A percentile compares a stretch with the other conserved stretches of the same genome.
phyloP scores from a whole-genome alignment of 1,284 basidiomycete genomes.

The Wolfiporia cocos region DNA sequence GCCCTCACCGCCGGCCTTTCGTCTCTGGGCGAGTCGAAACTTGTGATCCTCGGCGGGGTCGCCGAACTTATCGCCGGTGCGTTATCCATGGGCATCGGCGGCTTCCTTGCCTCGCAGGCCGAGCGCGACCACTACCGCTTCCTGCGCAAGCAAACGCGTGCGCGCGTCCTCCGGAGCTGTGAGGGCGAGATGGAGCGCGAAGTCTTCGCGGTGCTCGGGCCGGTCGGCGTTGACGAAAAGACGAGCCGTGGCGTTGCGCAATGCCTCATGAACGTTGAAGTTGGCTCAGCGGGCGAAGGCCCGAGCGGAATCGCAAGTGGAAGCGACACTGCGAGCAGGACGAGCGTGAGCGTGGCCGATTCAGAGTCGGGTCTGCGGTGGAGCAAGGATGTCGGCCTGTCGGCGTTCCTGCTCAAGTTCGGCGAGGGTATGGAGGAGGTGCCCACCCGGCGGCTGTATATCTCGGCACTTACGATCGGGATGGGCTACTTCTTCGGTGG shows the following conservation, averaged over 20 bases:
- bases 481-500: slow-evolving; percentile 84
- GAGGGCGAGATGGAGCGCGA: slow-evolving; percentile 95
- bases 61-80: slow-evolving; percentile 95
- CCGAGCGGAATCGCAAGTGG: slow-evolving; percentile 4
- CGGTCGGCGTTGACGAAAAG: slow-evolving; percentile 82
- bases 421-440: slow-evolving; percentile 86
- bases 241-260: slow-evolving; percentile 78
- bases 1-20: slow-evolving; percentile 88
- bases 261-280: slow-evolving; percentile 65
- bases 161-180: slow-evolving; percentile 85
- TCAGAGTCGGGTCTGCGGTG: slow-evolving; percentile 52
- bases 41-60: slow-evolving; percentile 89
- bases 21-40: slow-evolving; percentile 79
- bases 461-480: slow-evolving; percentile 91
- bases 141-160: slow-evolving; percentile 65
- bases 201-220: slow-evolving; percentile 82
- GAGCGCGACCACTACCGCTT: slow-evolving; percentile 94
- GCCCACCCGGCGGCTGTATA: slow-evolving; percentile 44
- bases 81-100: slow-evolving; percentile 96
- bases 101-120: slow-evolving; percentile 94
- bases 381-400: slow-evolving; percentile 75
- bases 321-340: slow-evolving; percentile 13
- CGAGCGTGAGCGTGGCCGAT: slow-evolving; percentile 28
- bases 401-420: slow-evolving; percentile 90
- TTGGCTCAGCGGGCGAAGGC: slow-evolving; percentile 25